These are phyloP conservation scores for Stephania yunnanensis DNA, from an alignment of 164 flowering plant species.

Conservation along the genomic window DNA sequence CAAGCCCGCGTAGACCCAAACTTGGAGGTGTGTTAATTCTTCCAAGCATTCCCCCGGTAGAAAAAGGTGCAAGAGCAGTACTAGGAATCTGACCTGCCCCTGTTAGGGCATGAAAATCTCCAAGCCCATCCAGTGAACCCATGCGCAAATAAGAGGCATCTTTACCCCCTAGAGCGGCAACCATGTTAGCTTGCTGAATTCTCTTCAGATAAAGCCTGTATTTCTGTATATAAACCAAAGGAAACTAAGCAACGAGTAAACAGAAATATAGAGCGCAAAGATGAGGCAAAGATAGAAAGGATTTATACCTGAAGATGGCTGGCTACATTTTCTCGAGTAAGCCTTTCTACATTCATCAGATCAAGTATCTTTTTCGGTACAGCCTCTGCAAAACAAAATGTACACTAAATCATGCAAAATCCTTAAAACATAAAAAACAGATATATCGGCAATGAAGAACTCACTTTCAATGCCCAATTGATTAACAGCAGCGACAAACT, in stretches of 20 bases:
- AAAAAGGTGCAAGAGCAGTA: conserved; percentile 31
- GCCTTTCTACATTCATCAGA: conserved; percentile 82
- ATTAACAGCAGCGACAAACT: conserved; percentile 80
- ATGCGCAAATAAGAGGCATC: conserved; percentile 51
- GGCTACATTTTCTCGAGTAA: conserved; percentile 93
- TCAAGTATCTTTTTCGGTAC: conserved; percentile 94
- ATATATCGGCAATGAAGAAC: conserved; percentile 20
- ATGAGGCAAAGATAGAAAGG: conserved; percentile 7
- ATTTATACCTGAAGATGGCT: conserved; percentile 81
- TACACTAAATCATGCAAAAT: background rate
- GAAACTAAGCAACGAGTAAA: conserved; percentile 1
- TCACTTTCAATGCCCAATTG: conserved; percentile 81
- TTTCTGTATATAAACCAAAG: conserved; percentile 53
- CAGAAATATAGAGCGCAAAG: conserved; percentile 2
- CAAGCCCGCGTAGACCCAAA: conserved; percentile 39
- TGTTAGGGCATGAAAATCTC: conserved; percentile 44
- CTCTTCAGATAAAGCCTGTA: conserved; percentile 81
- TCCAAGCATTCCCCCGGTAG: conserved; percentile 49
- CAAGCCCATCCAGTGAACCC: conserved; percentile 48
- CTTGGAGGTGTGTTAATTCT: conserved; percentile 53
- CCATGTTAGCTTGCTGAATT: conserved; percentile 54
- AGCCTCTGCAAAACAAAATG: conserved; percentile 57
- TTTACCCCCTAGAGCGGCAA: conserved; percentile 46
- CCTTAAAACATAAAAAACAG: background rate
- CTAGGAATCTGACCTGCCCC: conserved; percentile 52